phyloP scores from a whole-genome alignment of 305 asterid genomes.

The Fraxinus latifolia region DNA sequence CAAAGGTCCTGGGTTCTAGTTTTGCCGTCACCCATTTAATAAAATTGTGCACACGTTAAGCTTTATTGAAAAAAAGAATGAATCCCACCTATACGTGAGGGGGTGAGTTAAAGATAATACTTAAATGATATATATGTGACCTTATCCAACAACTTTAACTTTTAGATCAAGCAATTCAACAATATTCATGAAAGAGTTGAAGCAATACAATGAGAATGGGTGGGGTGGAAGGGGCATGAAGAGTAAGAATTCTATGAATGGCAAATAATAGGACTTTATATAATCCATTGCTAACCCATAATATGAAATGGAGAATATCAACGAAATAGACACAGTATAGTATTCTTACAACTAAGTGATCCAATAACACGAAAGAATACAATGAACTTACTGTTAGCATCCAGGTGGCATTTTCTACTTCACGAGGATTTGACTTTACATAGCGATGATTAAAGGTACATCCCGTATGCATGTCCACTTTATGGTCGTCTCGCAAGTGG shows the following conservation, averaged over 20 bases:
- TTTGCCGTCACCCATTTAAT: neutral
- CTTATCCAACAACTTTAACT: neutral
- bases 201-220: neutral
- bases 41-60: neutral
- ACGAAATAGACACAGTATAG: constrained; percentile 1
- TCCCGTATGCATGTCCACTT: constrained; percentile 84
- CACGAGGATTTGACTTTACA: constrained; percentile 82
- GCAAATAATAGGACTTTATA: neutral
- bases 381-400: constrained; percentile 68
- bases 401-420: constrained; percentile 86
- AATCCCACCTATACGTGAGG: neutral
- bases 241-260: neutral
- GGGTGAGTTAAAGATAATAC: neutral
- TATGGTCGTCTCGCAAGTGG: constrained; percentile 76
- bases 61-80: neutral
- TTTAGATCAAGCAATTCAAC: neutral
- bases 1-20: neutral
- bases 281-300: neutral
- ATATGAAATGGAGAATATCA: neutral
- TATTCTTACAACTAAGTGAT: neutral
- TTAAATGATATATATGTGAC: neutral
- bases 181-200: neutral
- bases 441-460: constrained; percentile 78
- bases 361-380: constrained; percentile 6
- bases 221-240: neutral